Evolutionary conservation across 1,284 basidiomycete genomes (phyloP).

Genomic region (Wolfiporia cocos): DNA sequence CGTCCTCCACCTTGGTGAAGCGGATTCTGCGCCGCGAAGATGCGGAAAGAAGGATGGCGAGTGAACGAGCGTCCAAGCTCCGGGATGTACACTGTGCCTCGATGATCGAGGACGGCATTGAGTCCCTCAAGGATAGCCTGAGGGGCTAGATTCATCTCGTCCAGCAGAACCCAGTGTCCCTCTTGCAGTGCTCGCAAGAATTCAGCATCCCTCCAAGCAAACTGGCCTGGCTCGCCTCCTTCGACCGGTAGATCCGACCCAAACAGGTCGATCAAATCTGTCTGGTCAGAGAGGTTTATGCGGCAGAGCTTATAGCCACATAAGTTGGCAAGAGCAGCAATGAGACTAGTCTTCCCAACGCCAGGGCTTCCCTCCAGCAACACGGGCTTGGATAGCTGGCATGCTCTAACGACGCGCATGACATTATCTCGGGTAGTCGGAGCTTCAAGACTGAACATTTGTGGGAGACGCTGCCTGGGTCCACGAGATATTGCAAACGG

Average conservation of each 20-base stretch:
- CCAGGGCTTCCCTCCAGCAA: slow-evolving; percentile 97
- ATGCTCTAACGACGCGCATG: slow-evolving; percentile 86
- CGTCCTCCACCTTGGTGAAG: slow-evolving; percentile 94
- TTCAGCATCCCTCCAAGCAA: slow-evolving; percentile 96
- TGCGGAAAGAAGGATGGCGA: slow-evolving; percentile 88
- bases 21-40: slow-evolving; percentile 99
- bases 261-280: slow-evolving; percentile 94
- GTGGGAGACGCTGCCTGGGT: slow-evolving; percentile 26
- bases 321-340: slow-evolving; percentile 82
- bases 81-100: slow-evolving; percentile 92
- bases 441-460: slow-evolving; percentile 80
- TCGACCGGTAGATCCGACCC: slow-evolving; percentile 96
- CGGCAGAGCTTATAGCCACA: slow-evolving; percentile 81
- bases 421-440: slow-evolving; percentile 90
- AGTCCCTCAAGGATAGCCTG: slow-evolving; percentile 96
- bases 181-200: slow-evolving; percentile 91
- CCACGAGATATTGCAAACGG: slow-evolving; percentile 74
- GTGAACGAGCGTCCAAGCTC: slow-evolving; percentile 89
- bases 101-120: slow-evolving; percentile 95
- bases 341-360: slow-evolving; percentile 97
- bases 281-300: slow-evolving; percentile 99
- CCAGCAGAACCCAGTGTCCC: slow-evolving; percentile 95
- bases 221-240: slow-evolving; percentile 87
- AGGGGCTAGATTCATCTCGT: slow-evolving; percentile 98
- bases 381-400: slow-evolving; percentile 89